Percentiles rank a stretch among this genome's conserved stretches.
These are phyloP conservation scores for Dactylellina parvicollis DNA, from an alignment of 2,329 filamentous ascomycete species.

Conservation along the genomic window DNA sequence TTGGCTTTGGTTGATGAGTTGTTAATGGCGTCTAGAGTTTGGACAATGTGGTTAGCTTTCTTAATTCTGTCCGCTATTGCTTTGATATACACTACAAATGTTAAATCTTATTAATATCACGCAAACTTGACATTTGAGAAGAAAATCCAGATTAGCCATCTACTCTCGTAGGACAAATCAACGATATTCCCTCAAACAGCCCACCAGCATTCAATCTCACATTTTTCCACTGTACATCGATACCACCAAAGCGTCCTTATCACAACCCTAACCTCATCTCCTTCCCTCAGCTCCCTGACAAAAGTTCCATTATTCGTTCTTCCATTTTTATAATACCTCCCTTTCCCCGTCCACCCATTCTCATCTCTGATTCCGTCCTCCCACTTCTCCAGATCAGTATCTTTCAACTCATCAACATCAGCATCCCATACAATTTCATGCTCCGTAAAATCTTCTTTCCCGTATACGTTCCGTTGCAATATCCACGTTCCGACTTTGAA, in stretches of 20 bases:
- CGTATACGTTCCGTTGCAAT: constrained; percentile 25
- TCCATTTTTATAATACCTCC: constrained; percentile 13
- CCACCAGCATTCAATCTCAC: constrained; percentile 37
- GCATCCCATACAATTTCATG: constrained; percentile 32
- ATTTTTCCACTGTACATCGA: constrained; percentile 16
- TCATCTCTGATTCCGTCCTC: neutral
- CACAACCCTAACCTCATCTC: constrained; percentile 35
- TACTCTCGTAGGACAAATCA: no score
- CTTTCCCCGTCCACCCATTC: neutral
- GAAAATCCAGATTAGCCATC: no score
- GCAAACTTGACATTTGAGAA: no score
- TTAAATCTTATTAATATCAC: no score
- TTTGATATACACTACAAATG: neutral
- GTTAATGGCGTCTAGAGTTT: constrained; percentile 15
- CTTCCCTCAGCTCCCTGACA: constrained; percentile 21
- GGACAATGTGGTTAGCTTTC: neutral
- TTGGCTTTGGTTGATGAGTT: neutral
- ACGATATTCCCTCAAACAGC: no score
- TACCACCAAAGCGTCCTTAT: constrained; percentile 38
- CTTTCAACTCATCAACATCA: constrained; percentile 2
- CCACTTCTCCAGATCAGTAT: neutral
- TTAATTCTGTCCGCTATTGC: no score
- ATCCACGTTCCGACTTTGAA: constrained; percentile 19
- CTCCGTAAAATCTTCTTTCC: neutral
- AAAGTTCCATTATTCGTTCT: constrained; percentile 28